Conservation (phyloP, 2,329 filamentous ascomycete genomes). For the Penicillium brevicompactum region DNA sequence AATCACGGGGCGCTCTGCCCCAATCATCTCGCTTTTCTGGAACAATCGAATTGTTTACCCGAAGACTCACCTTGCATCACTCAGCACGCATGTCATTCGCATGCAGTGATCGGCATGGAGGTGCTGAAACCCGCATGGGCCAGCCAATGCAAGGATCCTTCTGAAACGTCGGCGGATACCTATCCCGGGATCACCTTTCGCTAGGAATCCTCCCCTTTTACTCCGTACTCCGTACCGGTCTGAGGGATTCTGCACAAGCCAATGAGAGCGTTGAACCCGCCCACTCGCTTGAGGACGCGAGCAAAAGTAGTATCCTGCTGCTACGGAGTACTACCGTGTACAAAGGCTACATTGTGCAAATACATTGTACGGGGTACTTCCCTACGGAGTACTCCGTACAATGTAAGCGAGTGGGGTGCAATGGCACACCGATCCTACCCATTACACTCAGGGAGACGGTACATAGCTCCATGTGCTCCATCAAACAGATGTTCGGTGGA, state of each 20-base stretch:
- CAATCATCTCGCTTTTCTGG: constrained; percentile 12
- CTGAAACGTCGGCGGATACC: constrained; percentile 26
- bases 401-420: no score
- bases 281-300: neutral
- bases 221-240: constrained; percentile 1
- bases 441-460: no score
- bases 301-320: no score
- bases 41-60: constrained; percentile 12
- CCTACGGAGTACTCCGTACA: neutral
- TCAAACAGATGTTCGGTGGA: constrained; percentile 13
- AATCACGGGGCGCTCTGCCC: constrained; percentile 8
- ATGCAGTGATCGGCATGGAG: constrained; percentile 20
- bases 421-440: no score
- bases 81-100: neutral
- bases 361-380: neutral
- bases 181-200: constrained; percentile 3
- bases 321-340: no score
- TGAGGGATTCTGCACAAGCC: neutral
- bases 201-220: neutral
- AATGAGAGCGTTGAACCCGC: constrained; percentile 1
- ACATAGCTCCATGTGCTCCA: neutral
- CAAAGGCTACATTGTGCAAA: no score
- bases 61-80: constrained; percentile 9
- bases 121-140: constrained; percentile 19
- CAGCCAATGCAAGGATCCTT: constrained; percentile 18